Base-by-base conservation (phyloP, 805 yeast species). In the Priceomyces medius region DNA sequence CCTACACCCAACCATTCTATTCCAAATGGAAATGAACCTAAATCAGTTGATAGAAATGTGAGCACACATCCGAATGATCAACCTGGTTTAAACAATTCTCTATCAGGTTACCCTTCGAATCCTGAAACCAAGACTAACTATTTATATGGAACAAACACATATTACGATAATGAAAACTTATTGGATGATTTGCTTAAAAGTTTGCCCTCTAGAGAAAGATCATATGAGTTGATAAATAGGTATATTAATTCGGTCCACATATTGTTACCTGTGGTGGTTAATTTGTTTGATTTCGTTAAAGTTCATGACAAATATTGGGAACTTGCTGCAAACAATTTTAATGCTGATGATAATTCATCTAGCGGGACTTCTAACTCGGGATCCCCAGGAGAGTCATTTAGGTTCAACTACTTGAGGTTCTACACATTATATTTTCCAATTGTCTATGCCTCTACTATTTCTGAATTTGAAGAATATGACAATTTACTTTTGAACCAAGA, bases 381-480 rank as follows among this genome's bases (percentile, higher is more conserved):
- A 1, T 35, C 45, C 4, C 38, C 51, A 1, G 36, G 43, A 18
- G 41, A 54, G 14, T 46, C 53, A 4, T 58, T 56, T 3, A 66
- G 66, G 36, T 54, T 76, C 41, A 70, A 68, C 42, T 53, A 55
- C 31, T 50, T 70, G 20, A 71, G 74, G 34, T 79, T 79, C 51
- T 71, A 73, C 46, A 66, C 77, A 6, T 54, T 72, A 0, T 63
- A 78, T 41, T 76, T 77, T 48, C 79, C 84, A 0, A 71, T 79
- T 2, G 54, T 78, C 8, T 79, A 78, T 54, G 83, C 83, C 2
- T 73, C 83, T 2, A 71, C 81, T 1, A 77, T 78, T 23, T 76
- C 83, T 8, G 79, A 77, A 49, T 79, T 75, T 52, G 82, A 79
- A 51, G 83, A 79, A 49, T 71, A 68, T 47, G 77, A 77, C 46